Evolutionary conservation across 176 grass and related monocot species (phyloP).

Genomic region (Bolboschoenus planiculmis): DNA sequence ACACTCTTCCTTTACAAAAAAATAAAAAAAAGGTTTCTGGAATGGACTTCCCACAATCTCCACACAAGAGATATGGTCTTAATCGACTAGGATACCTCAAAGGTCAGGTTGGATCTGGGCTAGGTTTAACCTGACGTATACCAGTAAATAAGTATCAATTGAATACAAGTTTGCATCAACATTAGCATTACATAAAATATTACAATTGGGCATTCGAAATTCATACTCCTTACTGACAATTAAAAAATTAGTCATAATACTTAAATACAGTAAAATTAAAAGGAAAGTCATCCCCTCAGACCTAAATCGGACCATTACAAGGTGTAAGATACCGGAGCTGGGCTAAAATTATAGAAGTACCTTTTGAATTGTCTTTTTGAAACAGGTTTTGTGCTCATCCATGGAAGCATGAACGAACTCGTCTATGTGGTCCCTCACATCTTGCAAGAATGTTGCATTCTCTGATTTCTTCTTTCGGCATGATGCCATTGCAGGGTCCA

Average conservation of each 20-base stretch:
- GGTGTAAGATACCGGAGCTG: neutral
- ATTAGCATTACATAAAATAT: neutral
- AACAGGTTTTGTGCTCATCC: constrained; percentile 96
- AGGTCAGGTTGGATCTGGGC: neutral
- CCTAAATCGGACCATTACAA: neutral
- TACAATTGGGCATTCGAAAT: neutral
- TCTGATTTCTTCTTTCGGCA: constrained; percentile 83
- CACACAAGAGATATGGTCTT: neutral
- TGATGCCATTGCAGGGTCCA: constrained; percentile 51
- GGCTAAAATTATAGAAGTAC: constrained; percentile 19
- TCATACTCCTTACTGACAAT: neutral
- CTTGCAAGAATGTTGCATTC: constrained; percentile 56
- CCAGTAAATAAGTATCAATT: neutral
- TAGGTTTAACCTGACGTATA: neutral
- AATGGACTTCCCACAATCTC: neutral
- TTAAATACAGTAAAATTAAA: neutral
- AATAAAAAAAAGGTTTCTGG: neutral
- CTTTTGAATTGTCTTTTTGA: constrained; percentile 83
- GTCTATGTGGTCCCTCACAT: constrained; percentile 81
- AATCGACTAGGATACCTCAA: neutral
- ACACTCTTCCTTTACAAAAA: neutral
- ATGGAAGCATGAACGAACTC: constrained; percentile 87
- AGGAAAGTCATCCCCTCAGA: neutral
- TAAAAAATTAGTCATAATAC: neutral
- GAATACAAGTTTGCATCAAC: neutral